Base-by-base conservation (phyloP, 805 yeast species). In the Lipomyces lipofer region DNA sequence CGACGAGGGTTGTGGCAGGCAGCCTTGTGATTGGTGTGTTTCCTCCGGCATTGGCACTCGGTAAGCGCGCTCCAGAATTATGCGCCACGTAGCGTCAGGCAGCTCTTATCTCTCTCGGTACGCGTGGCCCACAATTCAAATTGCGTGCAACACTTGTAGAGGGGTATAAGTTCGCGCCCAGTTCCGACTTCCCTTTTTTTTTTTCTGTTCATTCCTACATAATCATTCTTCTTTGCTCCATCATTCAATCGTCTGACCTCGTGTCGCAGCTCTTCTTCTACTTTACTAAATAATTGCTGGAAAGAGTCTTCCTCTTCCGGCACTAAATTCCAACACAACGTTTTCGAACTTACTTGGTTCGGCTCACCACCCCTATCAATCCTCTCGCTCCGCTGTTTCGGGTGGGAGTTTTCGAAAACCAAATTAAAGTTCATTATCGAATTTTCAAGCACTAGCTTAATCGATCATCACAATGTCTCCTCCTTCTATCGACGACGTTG, bases 341-440 rank as follows among this genome's bases (percentile, higher is more conserved):
- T 73, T 73, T 64, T 67, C 77, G 27, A 73, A 72, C 66, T 68
- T 70, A 32, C 66, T 73, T 50, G 71, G 70, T 30, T 71, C 75
- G 51, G 71, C 72, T 15, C 77, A 73, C 70, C 74, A 73, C 74
- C 77, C 77, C 51, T 69, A 66, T 64, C 70, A 71, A 51, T 55
- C 65, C 67, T 68, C 77, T 66, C 69, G 72, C 58, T 69, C 77
- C 54, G 70, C 75, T 63, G 67, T 73, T 66, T 66, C 68, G 63
- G 76, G 77, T 36, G 75, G 68, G 50, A 71, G 71, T 54, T 75
- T 60, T 82, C 85, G 81, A 4, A 67, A 58, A 10, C 77, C 70
- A 64, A 81, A 81, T 30, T 56, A 48, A 56, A 43, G 19, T 65
- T 51, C 66, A 71, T 61, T 60, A 66, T 65, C 58, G 64, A 47